Percentiles rank a stretch among this genome's conserved stretches.
Evolutionary conservation across 1,139 yeast species (phyloP).

Genomic region (Arxiozyma slooffiae): DNA sequence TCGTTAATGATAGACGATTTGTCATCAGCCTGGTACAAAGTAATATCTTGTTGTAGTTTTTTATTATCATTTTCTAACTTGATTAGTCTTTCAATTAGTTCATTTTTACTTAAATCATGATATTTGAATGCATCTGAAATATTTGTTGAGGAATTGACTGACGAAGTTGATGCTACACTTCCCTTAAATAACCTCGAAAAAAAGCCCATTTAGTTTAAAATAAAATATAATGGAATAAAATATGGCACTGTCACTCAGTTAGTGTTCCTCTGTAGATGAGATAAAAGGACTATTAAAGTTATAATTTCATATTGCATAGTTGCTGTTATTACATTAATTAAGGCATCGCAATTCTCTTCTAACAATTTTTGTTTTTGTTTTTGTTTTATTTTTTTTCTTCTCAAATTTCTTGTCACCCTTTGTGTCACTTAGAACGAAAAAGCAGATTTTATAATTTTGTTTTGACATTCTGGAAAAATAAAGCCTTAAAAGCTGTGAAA

Average conservation of each 20-base stretch:
- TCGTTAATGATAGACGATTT: too few species aligned
- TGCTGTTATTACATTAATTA: not conserved
- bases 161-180: not conserved
- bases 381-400: too few species aligned
- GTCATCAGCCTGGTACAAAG: not conserved
- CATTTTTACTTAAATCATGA: conserved; percentile 34
- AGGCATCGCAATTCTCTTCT: not conserved
- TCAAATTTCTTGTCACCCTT: not conserved
- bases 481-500: too few species aligned
- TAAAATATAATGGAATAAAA: too few species aligned
- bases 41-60: not conserved
- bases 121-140: conserved; percentile 15
- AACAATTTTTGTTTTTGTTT: too few species aligned
- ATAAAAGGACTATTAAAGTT: not conserved
- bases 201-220: conserved; percentile 2
- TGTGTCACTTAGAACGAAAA: not conserved
- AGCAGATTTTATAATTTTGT: too few species aligned
- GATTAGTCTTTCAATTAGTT: conserved; percentile 31
- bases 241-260: not conserved
- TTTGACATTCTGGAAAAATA: too few species aligned
- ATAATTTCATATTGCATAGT: not conserved
- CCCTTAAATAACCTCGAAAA: conserved; percentile 7
- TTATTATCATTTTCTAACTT: conserved; percentile 22
- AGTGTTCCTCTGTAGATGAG: not conserved
- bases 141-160: not conserved